phyloP scores from a whole-genome alignment of 1,284 basidiomycete genomes.

The Coniferiporia sulphurascens region DNA sequence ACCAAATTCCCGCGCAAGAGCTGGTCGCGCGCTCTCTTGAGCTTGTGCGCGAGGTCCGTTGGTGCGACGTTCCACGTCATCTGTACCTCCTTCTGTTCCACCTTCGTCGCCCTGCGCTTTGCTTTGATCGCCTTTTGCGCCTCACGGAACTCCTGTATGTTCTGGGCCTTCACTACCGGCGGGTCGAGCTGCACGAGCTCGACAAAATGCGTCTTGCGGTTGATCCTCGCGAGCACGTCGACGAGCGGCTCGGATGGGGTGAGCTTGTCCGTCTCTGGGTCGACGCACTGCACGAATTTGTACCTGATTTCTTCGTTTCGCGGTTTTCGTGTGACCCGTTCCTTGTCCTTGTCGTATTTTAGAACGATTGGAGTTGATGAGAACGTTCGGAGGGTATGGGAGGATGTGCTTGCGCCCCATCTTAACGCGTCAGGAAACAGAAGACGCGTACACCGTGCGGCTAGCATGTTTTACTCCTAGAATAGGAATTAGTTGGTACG shows the following conservation, averaged over 20 bases:
- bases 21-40: slow-evolving; percentile 54
- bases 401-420: neutral
- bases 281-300: slow-evolving; percentile 42
- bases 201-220: slow-evolving; percentile 39
- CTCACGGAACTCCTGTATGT: slow-evolving; percentile 35
- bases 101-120: slow-evolving; percentile 28
- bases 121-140: slow-evolving; percentile 28
- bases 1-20: slow-evolving; percentile 58
- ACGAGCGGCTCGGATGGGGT: slow-evolving; percentile 30
- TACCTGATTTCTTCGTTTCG: slow-evolving; percentile 33
- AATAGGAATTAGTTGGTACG: neutral
- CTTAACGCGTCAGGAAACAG: neutral
- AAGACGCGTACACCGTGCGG: neutral
- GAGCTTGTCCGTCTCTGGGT: slow-evolving; percentile 43
- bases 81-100: slow-evolving; percentile 65
- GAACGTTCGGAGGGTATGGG: neutral
- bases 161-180: slow-evolving; percentile 50
- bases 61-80: slow-evolving; percentile 61
- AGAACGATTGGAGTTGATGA: neutral
- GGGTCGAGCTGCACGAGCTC: slow-evolving; percentile 46
- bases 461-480: neutral
- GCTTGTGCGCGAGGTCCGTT: slow-evolving; percentile 63
- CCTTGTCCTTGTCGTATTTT: neutral
- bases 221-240: slow-evolving; percentile 36
- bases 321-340: neutral